Evolutionary conservation across 371 early-diverging fungal genomes (phyloP).

Genomic region (Rhizomucor pusillus): DNA sequence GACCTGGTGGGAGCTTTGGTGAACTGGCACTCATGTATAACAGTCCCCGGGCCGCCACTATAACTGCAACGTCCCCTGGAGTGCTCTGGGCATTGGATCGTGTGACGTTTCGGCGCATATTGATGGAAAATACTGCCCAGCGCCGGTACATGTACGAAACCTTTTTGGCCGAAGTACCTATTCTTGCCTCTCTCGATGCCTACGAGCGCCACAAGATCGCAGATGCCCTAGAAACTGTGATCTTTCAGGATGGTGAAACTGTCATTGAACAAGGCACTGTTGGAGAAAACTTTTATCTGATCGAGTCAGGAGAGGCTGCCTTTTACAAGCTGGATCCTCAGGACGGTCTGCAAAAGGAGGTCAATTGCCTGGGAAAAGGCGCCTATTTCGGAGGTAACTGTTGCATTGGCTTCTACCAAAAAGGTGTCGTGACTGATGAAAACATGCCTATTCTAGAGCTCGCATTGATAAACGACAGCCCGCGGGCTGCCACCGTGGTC

Average conservation of each 20-base stretch:
- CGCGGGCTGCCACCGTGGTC: constrained; percentile 78
- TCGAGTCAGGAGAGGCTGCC: constrained; percentile 84
- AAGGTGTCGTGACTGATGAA: background rate
- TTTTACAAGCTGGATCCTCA: constrained; percentile 35
- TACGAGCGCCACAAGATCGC: constrained; percentile 82
- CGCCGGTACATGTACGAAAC: constrained; percentile 76
- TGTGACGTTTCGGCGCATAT: constrained; percentile 73
- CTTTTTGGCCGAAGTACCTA: constrained; percentile 70
- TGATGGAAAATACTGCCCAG: constrained; percentile 73
- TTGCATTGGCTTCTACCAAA: background rate
- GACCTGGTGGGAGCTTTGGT: constrained; percentile 77
- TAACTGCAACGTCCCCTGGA: constrained; percentile 61
- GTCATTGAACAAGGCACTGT: constrained; percentile 72
- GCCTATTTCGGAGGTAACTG: constrained; percentile 92
- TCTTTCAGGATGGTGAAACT: constrained; percentile 63
- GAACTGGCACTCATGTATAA: constrained; percentile 91
- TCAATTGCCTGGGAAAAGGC: constrained; percentile 79
- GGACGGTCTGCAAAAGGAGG: constrained; percentile 73
- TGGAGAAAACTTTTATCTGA: constrained; percentile 64
- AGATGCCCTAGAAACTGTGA: constrained; percentile 72
- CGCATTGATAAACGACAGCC: constrained; percentile 80
- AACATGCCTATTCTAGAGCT: constrained; percentile 52
- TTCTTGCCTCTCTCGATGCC: constrained; percentile 62
- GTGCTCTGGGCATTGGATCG: constrained; percentile 83
- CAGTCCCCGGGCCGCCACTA: constrained; percentile 86